Percentiles rank a stretch among this genome's conserved stretches.
Conservation (phyloP, 805 yeast genomes). For the Starmerella floricola region DNA sequence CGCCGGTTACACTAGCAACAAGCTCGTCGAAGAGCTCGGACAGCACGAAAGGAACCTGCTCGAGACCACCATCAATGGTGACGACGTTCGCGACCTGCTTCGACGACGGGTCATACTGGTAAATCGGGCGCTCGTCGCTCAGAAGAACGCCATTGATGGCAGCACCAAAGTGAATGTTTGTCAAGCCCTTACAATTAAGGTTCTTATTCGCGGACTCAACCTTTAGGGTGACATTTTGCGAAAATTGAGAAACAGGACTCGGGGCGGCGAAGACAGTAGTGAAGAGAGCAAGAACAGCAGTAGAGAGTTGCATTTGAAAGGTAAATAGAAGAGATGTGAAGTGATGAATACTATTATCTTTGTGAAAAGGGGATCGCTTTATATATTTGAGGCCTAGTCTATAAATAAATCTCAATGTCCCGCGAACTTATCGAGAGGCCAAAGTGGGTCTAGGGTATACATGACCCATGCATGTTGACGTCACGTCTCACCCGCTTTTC, state of each 20-base stretch:
- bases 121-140: neutral
- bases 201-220: slow-evolving; percentile 8
- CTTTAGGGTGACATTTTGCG: slow-evolving; percentile 2
- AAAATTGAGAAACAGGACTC: slow-evolving; percentile 4
- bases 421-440: no score
- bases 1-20: neutral
- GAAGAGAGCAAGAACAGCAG: neutral
- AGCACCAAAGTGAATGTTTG: slow-evolving; percentile 15
- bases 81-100: neutral
- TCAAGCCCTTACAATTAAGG: slow-evolving; percentile 3
- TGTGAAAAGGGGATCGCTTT: neutral
- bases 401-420: neutral
- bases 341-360: neutral
- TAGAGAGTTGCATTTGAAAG: slow-evolving; percentile 1
- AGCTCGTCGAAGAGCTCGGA: neutral
- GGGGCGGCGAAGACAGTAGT: neutral
- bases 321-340: neutral
- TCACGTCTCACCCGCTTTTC: no score
- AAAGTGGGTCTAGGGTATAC: no score
- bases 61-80: neutral
- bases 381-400: neutral
- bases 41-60: neutral
- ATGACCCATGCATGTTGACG: no score
- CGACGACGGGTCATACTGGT: neutral
- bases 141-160: slow-evolving; percentile 13